Evolutionary conservation across 345 rosid species (phyloP), one percentile per base, ranked within the genome.

Genomic region (Clarkia xantiana): DNA sequence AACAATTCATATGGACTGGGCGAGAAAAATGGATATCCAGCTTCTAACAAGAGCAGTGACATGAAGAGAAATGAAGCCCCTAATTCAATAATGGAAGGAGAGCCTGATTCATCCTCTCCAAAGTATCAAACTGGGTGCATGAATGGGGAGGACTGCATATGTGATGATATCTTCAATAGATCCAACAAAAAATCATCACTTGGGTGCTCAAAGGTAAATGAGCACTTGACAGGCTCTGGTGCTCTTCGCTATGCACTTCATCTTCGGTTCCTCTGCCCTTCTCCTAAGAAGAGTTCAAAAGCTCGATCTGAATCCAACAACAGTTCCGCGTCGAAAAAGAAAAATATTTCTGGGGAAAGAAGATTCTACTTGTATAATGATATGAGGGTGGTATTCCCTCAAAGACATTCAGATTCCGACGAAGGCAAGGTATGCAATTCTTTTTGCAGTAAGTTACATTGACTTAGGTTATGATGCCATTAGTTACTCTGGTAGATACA

Each of bases 201-300:
- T 48, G 57, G 58, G 65, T 77, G 70, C 64, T 52, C 63, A 20
- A 88, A 78, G 66, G 64, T 67, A 18, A 84, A 78, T 44, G 84
- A 73, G 48, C 68, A 58, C 54, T 65, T 58, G 29, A 53, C 62
- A 0, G 70, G 76, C 40, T 58, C 90, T 57, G 84, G 95, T 67
- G 80, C 84, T 55, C 68, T 82, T 48, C 91, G 97, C 6, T 90
- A 85, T 42, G 94, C 95, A 18, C 94, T 90, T 44, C 97, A 85
- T 60, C 86, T 90, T 58, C 80, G 95, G 14, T 90, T 85, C 62
- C 44, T 78, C 20, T 90, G 94, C 66, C 86, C 88, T 25, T 58
- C 62, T 36, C 71, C 72, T 0, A 85, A 82, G 67, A 86, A 70
- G 60, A 54, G 65, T 57, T 65, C 82, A 18, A 83, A 69, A 65